Evolutionary conservation across 2,329 filamentous ascomycete genomes (phyloP), one percentile per base, ranked within the genome.

Genomic region (Pleomassaria siparia): DNA sequence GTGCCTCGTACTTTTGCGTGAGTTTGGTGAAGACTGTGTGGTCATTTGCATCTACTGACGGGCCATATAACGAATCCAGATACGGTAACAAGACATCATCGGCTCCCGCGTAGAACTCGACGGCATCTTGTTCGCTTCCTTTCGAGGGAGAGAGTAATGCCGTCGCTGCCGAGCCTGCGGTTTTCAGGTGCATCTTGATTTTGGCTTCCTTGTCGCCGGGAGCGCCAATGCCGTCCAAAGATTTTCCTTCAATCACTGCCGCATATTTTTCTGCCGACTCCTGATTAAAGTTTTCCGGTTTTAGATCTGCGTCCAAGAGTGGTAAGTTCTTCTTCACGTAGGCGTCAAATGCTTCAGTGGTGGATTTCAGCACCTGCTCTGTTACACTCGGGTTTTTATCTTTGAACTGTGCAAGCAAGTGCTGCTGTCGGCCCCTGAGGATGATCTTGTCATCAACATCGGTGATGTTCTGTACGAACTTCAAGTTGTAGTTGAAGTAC

Each of bases 381-480:
- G 75, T 70, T 10, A 70, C 44, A 2, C 62, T 59, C 39, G 74
- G 72, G 58, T 83, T 76, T 26, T 76, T 63, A 3, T 69, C 63
- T 43, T 87, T 83, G 67, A 88, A 86, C 51, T 92, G 82, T 37
- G 72, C 75, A 47, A 96, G 84, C 28, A 96, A 74, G 64, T 91
- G 83, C 63, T 94, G 86, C 72, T 94, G 85, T 63, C 92, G 80
- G 12, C 87, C 83, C 46, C 80, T 75, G 12, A 85, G 67, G 53
- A 84, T 84, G 61, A 85, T 88, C 77, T 84, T 71, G 58, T 72
- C 70, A 29, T 72, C 69, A 4, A 73, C 66, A 51, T 72, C 91
- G 22, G 91, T 95, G 54, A 94, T 90, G 73, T 95, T 95, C 86
- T 95, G 94, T 56, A 95, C 88, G 73, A 95, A 95, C 50, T 85